Evolutionary conservation across 305 asterid species (phyloP).

Genomic region (Lippia alba): DNA sequence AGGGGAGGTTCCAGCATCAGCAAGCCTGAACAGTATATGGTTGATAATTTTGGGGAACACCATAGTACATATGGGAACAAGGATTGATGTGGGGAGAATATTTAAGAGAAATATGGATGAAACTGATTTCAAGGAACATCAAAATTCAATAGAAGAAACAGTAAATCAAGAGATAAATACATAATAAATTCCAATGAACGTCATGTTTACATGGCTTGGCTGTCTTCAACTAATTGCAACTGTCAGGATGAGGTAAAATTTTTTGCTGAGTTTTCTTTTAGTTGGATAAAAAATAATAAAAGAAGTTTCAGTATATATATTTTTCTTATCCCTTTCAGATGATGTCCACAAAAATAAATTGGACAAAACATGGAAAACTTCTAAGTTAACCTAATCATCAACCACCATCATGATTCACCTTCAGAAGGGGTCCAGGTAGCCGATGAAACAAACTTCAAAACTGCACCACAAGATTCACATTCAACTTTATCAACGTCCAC

Average conservation of each 20-base stretch:
- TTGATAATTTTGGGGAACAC: conserved; percentile 7
- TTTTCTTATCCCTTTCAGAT: conserved; percentile 1
- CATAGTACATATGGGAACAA: not conserved
- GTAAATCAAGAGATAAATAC: conserved; percentile 17
- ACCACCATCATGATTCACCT: conserved; percentile 61
- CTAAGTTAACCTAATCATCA: conserved; percentile 26
- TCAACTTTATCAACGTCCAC: conserved; percentile 82
- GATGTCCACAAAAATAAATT: conserved; percentile 20
- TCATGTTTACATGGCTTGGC: conserved; percentile 22
- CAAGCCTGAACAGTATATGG: not conserved
- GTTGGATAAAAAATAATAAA: not conserved
- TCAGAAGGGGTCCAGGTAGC: conserved; percentile 74
- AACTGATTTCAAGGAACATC: too few relatives aligned
- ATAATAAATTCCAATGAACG: conserved; percentile 9
- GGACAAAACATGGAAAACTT: conserved; percentile 21
- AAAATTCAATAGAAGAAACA: not conserved
- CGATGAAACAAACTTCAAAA: conserved; percentile 63
- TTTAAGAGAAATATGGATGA: not conserved
- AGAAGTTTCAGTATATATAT: not conserved
- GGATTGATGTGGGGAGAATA: conserved; percentile 2
- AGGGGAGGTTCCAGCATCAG: conserved; percentile 1
- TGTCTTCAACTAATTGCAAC: conserved; percentile 25
- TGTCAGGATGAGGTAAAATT: conserved; percentile 12
- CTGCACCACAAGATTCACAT: conserved; percentile 95
- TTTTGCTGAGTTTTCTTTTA: not conserved